Conservation (phyloP, 441 rosid species). For the Croton setiger region DNA sequence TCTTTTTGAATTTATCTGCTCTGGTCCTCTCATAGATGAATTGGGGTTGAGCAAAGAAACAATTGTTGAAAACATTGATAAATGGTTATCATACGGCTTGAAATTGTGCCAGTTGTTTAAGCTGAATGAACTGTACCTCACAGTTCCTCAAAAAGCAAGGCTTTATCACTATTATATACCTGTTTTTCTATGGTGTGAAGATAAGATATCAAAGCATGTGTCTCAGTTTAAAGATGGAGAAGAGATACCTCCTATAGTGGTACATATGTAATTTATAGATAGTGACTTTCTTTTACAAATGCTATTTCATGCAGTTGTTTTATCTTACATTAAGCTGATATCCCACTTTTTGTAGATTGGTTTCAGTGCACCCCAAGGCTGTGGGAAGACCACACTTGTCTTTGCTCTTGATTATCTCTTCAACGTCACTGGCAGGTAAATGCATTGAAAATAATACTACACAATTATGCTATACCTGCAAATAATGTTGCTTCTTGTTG, state of each 20-base stretch:
- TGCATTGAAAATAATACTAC: conserved; percentile 1
- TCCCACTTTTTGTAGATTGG: conserved; percentile 62
- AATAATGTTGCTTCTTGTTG: not conserved
- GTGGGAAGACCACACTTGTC: conserved; percentile 98
- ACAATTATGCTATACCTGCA: not conserved
- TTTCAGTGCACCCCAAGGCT: conserved; percentile 97
- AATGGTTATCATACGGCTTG: conserved; percentile 72
- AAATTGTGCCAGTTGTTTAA: conserved; percentile 63
- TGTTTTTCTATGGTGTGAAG: conserved; percentile 85
- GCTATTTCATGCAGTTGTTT: conserved; percentile 9
- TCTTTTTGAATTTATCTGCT: conserved; percentile 70
- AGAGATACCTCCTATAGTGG: conserved; percentile 88
- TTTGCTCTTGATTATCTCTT: conserved; percentile 92
- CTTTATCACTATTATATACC: conserved; percentile 89
- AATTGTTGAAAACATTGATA: conserved; percentile 69
- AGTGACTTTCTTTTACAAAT: conserved; percentile 7
- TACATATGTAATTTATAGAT: conserved; percentile 26
- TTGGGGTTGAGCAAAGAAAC: conserved; percentile 53
- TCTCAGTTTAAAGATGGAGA: conserved; percentile 58
- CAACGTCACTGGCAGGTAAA: conserved; percentile 63
- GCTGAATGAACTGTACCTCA: conserved; percentile 66
- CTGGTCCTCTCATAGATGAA: conserved; percentile 78
- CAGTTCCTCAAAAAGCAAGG: conserved; percentile 67
- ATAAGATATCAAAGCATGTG: conserved; percentile 57
- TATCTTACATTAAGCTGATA: conserved; percentile 10